Percentiles rank a stretch among this genome's conserved stretches.
Conservation (phyloP, 352 stramenopile genomes). For the Albugo candida region DNA sequence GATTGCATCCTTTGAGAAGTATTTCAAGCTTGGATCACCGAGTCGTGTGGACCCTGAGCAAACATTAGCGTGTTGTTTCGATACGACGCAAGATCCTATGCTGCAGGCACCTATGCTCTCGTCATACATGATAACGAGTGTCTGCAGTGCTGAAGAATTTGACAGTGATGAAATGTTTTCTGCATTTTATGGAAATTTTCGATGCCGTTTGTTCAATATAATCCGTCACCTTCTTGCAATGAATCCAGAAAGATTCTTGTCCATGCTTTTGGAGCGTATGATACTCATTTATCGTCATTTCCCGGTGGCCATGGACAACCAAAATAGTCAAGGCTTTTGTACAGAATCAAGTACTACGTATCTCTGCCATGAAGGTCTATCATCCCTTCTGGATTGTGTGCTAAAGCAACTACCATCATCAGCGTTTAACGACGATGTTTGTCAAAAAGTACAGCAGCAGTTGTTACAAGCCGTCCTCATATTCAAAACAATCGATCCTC, state of each 20-base stretch:
- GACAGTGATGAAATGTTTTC: slow-evolving; percentile 55
- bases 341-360: slow-evolving; percentile 42
- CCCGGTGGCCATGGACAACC: slow-evolving; percentile 21
- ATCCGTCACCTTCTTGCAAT: slow-evolving; percentile 46
- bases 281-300: slow-evolving; percentile 34
- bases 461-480: slow-evolving; percentile 33
- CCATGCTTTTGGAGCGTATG: slow-evolving; percentile 36
- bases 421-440: not conserved
- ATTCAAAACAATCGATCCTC: slow-evolving; percentile 30
- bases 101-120: no score
- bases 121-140: slow-evolving; percentile 3
- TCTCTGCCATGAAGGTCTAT: slow-evolving; percentile 58
- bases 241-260: slow-evolving; percentile 21
- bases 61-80: slow-evolving; percentile 6
- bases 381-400: slow-evolving; percentile 45
- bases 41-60: slow-evolving; percentile 26
- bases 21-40: slow-evolving; percentile 54
- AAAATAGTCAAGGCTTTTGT: slow-evolving; percentile 25
- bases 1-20: slow-evolving; percentile 52
- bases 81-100: no score
- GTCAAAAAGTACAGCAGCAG: slow-evolving; percentile 16
- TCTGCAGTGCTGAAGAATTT: slow-evolving; percentile 38
- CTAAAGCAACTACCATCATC: slow-evolving; percentile 40
- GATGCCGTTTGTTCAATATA: slow-evolving; percentile 49
- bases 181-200: slow-evolving; percentile 61